These are phyloP conservation scores for Nicotiana sylvestris DNA, from an alignment of 257 asterid genomes.

Conservation along the genomic window DNA sequence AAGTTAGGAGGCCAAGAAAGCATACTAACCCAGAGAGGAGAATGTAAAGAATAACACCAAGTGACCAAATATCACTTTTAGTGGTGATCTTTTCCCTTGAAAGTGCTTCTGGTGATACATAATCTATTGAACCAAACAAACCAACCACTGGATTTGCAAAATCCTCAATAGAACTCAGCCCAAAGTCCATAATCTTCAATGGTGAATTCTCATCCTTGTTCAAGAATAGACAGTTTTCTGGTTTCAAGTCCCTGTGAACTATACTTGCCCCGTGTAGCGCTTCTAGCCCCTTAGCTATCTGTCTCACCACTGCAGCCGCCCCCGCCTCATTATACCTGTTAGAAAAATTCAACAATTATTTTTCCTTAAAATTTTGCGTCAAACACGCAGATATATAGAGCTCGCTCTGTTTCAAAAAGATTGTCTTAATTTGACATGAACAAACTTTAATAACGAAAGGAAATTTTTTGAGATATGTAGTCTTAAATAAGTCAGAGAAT, in stretches of 20 bases:
- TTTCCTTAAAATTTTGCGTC: no score
- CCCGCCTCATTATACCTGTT: conserved; percentile 36
- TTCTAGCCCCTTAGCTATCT: conserved; percentile 58
- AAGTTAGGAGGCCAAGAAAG: no score
- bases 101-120: conserved; percentile 84
- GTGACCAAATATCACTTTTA: conserved; percentile 79
- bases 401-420: no score
- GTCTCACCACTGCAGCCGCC: conserved; percentile 70
- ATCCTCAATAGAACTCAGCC: conserved; percentile 78
- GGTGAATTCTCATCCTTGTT: conserved; percentile 55
- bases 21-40: conserved; percentile 71
- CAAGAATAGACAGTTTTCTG: conserved; percentile 75
- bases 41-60: conserved; percentile 83
- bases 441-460: no score
- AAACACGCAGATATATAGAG: no score
- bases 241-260: conserved; percentile 79
- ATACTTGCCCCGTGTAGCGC: conserved; percentile 58
- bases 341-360: background rate
- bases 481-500: no score
- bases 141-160: conserved; percentile 74
- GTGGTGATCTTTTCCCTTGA: conserved; percentile 45
- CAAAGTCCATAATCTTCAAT: conserved; percentile 83
- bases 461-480: no score
- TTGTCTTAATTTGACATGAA: no score
- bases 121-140: conserved; percentile 78